phyloP scores from a whole-genome alignment of 2,329 filamentous ascomycete species.

The Colletotrichum eleusines region DNA sequence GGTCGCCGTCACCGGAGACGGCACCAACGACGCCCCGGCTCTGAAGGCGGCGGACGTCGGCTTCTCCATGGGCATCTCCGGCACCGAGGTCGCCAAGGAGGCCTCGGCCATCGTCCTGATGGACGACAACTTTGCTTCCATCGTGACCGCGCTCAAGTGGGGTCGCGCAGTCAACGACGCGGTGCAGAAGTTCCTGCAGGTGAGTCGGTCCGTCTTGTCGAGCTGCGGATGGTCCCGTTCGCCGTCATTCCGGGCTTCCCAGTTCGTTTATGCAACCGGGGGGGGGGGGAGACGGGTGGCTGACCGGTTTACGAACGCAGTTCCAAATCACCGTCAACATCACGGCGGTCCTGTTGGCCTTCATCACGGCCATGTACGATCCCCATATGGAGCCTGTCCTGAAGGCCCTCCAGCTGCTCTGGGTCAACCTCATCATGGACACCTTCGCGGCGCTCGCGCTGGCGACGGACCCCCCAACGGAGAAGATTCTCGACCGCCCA shows the following conservation, averaged over 20 bases:
- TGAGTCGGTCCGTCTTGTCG: constrained; percentile 46
- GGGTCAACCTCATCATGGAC: constrained; percentile 75
- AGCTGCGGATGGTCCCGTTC: neutral
- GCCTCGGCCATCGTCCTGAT: constrained; percentile 71
- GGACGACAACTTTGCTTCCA: constrained; percentile 72
- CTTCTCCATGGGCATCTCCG: constrained; percentile 76
- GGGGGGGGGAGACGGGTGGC: neutral
- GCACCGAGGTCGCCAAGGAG: constrained; percentile 73
- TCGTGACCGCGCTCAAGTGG: constrained; percentile 72
- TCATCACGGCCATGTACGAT: constrained; percentile 68
- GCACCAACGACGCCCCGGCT: constrained; percentile 74
- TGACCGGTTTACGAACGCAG: constrained; percentile 44
- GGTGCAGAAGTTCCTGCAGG: constrained; percentile 73
- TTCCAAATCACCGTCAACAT: constrained; percentile 74
- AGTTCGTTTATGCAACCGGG: neutral
- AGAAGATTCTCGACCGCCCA: constrained; percentile 58
- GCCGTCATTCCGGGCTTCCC: neutral
- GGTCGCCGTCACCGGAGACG: constrained; percentile 75
- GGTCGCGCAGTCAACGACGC: constrained; percentile 74
- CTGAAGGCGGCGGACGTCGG: constrained; percentile 75
- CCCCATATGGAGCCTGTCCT: constrained; percentile 64
- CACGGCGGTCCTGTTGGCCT: constrained; percentile 69
- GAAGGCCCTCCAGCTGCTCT: constrained; percentile 70
- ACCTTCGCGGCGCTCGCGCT: constrained; percentile 68
- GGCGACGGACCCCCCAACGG: constrained; percentile 51